Percentiles rank a stretch among this genome's conserved stretches.
These are phyloP conservation scores for Sphaerulina vaccinii DNA, from an alignment of 2,329 filamentous ascomycete genomes.

Conservation along the genomic window DNA sequence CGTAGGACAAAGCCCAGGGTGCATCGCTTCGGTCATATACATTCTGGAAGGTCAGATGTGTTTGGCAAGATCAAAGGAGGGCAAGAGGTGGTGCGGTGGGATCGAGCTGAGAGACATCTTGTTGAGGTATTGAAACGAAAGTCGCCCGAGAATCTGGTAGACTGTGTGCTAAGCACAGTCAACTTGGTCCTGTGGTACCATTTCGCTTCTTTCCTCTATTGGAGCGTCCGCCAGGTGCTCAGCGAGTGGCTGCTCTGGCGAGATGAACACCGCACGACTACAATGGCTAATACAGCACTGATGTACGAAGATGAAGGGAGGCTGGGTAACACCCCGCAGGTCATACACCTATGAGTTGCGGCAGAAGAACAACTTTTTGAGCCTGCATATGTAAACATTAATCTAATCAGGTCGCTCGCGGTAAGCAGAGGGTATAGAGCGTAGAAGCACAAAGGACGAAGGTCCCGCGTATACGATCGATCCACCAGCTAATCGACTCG, in stretches of 20 bases:
- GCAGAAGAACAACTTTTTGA: neutral
- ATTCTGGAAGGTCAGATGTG: constrained; percentile 55
- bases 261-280: constrained; percentile 38
- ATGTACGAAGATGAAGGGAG: constrained; percentile 51
- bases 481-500: neutral
- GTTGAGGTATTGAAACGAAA: constrained; percentile 58
- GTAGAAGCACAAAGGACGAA: constrained; percentile 5
- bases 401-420: neutral
- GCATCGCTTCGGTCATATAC: constrained; percentile 84
- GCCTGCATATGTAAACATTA: neutral
- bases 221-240: constrained; percentile 45
- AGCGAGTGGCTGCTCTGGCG: constrained; percentile 59
- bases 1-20: constrained; percentile 72
- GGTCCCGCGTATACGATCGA: neutral
- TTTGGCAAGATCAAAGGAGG: constrained; percentile 52
- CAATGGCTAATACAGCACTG: constrained; percentile 62
- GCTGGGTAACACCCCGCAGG: constrained; percentile 48
- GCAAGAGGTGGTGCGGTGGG: constrained; percentile 68
- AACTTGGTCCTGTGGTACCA: constrained; percentile 51
- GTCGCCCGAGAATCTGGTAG: constrained; percentile 38
- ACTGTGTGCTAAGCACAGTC: constrained; percentile 34
- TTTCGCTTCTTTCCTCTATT: constrained; percentile 46
- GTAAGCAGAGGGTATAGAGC: constrained; percentile 11
- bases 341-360: constrained; percentile 32
- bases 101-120: constrained; percentile 68